These are phyloP conservation scores for Saitozyma podzolica DNA, from an alignment of 768 basidiomycete species.

Conservation along the genomic window DNA sequence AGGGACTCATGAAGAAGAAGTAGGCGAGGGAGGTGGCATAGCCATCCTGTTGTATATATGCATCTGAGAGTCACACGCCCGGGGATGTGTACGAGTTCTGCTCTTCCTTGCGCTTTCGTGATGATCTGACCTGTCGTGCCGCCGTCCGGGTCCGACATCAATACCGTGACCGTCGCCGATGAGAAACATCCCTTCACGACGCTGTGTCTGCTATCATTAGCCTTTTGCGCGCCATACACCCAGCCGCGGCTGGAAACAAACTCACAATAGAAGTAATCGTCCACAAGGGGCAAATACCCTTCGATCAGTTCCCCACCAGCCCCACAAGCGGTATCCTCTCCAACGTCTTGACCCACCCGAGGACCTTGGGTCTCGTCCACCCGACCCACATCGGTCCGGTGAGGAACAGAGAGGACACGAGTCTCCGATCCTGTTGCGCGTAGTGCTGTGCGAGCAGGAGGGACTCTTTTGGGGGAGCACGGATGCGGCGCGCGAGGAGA, in stretches of 20 bases:
- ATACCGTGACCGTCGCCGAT: not conserved
- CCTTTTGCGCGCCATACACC: no score
- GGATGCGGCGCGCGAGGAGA: slow-evolving; percentile 70
- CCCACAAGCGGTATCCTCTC: slow-evolving; percentile 41
- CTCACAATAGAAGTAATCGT: slow-evolving; percentile 52
- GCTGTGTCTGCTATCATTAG: slow-evolving; percentile 12
- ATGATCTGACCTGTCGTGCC: no score
- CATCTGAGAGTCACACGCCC: no score
- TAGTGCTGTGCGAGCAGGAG: slow-evolving; percentile 61
- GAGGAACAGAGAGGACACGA: slow-evolving; percentile 74
- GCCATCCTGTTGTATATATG: no score
- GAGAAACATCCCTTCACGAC: slow-evolving; percentile 4
- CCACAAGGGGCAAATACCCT: slow-evolving; percentile 48
- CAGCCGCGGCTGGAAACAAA: not conserved
- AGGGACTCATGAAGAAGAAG: slow-evolving; percentile 44
- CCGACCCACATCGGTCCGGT: slow-evolving; percentile 77
- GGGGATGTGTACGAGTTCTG: no score
- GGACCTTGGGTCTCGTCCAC: slow-evolving; percentile 45
- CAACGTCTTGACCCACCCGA: slow-evolving; percentile 29
- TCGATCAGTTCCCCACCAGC: slow-evolving; percentile 41
- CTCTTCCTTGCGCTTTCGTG: no score
- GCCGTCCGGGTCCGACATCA: not conserved
- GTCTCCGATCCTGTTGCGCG: slow-evolving; percentile 74
- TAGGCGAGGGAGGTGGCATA: slow-evolving; percentile 1
- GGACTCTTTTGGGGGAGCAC: slow-evolving; percentile 67